These are phyloP conservation scores for Retiboletus flavoniger DNA, from an alignment of 1,284 basidiomycete species.

Conservation along the genomic window DNA sequence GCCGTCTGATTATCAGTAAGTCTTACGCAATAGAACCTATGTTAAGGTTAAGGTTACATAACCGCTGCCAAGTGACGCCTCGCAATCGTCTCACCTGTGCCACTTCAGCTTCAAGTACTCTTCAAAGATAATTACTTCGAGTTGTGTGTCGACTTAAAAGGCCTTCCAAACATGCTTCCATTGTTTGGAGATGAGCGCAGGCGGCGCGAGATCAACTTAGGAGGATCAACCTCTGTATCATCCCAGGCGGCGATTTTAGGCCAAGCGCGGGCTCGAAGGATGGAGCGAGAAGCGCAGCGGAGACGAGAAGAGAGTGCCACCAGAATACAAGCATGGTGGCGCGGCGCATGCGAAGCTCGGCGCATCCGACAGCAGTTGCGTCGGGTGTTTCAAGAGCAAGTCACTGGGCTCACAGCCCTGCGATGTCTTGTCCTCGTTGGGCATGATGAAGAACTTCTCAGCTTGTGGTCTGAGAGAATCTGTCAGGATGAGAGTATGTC, in stretches of 20 bases:
- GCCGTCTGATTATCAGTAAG: not conserved
- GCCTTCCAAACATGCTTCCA: conserved; percentile 23
- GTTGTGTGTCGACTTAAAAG: not conserved
- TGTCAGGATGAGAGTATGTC: conserved; percentile 43
- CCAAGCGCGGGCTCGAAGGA: conserved; percentile 57
- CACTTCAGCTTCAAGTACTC: not conserved
- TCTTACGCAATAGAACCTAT: conserved; percentile 3
- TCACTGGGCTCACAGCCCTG: conserved; percentile 51
- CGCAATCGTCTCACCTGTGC: not conserved
- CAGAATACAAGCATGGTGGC: conserved; percentile 69
- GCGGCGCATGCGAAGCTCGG: conserved; percentile 46
- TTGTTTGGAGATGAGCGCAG: conserved; percentile 36
- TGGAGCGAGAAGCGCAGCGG: conserved; percentile 56
- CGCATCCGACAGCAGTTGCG: conserved; percentile 43
- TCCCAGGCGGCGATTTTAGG: conserved; percentile 58
- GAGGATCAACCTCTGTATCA: conserved; percentile 54
- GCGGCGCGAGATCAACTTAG: conserved; percentile 73
- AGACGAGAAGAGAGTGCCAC: conserved; percentile 56
- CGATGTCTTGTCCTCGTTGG: conserved; percentile 62
- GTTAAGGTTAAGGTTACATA: conserved; percentile 16
- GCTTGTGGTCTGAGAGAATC: conserved; percentile 45
- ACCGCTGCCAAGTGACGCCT: conserved; percentile 1
- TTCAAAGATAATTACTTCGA: not conserved
- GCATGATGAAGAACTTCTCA: conserved; percentile 52
- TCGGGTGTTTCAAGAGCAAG: conserved; percentile 37